Evolutionary conservation across 139 green algal species (phyloP).

Genomic region (Chlamydomonas incerta): DNA sequence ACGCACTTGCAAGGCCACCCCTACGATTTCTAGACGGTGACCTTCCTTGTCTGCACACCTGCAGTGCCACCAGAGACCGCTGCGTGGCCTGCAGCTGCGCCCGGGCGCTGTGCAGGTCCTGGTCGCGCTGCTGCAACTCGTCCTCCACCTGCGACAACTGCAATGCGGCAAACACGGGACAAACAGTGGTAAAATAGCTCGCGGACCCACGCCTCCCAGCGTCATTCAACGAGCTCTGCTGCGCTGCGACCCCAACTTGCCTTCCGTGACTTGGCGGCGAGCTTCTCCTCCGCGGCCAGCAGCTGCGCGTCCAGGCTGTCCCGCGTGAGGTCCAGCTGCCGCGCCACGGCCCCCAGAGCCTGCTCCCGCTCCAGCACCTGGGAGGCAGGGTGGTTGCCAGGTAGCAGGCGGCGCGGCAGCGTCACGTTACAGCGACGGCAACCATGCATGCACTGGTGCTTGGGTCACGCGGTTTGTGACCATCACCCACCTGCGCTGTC

Average conservation of each 20-base stretch:
- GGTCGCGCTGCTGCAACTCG: slow-evolving; percentile 34
- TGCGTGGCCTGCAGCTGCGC: slow-evolving; percentile 42
- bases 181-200: too few species aligned
- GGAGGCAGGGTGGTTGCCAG: too few species aligned
- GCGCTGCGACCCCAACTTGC: too few species aligned
- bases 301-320: slow-evolving; percentile 25
- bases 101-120: slow-evolving; percentile 26
- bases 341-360: not conserved
- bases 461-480: too few species aligned
- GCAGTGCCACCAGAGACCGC: slow-evolving; percentile 26
- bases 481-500: slow-evolving; percentile 8
- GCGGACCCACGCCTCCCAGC: too few species aligned
- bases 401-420: too few species aligned
- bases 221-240: too few species aligned
- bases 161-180: too few species aligned
- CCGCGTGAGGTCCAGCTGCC: slow-evolving; percentile 4
- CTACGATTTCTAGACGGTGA: too few species aligned
- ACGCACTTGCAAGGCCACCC: too few species aligned
- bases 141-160: slow-evolving; percentile 35
- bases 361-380: slow-evolving; percentile 41
- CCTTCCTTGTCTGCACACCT: too few species aligned
- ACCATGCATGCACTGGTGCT: not conserved
- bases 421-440: too few species aligned
- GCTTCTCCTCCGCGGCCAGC: not conserved
- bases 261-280: not conserved